Conservation (phyloP, 768 basidiomycete species). For the Russula dissimulans region DNA sequence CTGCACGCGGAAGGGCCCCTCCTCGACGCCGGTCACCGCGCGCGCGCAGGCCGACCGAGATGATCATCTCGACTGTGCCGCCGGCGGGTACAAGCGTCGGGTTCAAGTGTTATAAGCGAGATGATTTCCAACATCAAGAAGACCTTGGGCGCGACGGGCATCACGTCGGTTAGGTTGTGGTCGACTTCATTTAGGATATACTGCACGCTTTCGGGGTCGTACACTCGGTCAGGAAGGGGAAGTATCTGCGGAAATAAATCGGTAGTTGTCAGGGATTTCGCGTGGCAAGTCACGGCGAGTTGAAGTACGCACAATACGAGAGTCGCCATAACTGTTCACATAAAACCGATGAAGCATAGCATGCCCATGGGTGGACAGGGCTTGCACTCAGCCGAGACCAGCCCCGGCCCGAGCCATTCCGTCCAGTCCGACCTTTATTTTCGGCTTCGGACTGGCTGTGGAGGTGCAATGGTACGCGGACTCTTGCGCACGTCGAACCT, state of each 20-base stretch:
- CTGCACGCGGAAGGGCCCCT: conserved; percentile 84
- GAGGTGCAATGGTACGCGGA: conserved; percentile 54
- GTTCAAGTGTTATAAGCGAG: too few relatives aligned
- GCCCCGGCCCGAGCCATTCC: too few relatives aligned
- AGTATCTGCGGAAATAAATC: conserved; percentile 99
- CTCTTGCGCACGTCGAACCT: conserved; percentile 80
- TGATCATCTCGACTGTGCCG: conserved; percentile 97
- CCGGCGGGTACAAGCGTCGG: conserved; percentile 88
- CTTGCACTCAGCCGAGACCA: too few relatives aligned
- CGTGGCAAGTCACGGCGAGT: too few relatives aligned
- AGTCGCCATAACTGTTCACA: too few relatives aligned
- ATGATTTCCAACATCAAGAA: too few relatives aligned
- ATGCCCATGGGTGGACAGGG: too few relatives aligned
- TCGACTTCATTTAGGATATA: conserved; percentile 98
- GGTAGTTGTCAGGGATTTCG: too few relatives aligned
- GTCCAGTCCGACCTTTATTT: too few relatives aligned
- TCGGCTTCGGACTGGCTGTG: too few relatives aligned
- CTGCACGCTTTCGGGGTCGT: conserved; percentile 87
- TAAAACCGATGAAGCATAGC: too few relatives aligned
- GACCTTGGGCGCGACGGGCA: conserved; percentile 93
- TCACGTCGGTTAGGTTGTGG: conserved; percentile 93
- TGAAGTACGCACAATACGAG: too few relatives aligned
- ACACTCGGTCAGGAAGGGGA: conserved; percentile 92
- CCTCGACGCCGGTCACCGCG: conserved; percentile 78
- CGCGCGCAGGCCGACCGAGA: conserved; percentile 82